Base-by-base conservation (phyloP, 2,329 filamentous ascomycete species). In the Sporothrix pseudoabietina region DNA sequence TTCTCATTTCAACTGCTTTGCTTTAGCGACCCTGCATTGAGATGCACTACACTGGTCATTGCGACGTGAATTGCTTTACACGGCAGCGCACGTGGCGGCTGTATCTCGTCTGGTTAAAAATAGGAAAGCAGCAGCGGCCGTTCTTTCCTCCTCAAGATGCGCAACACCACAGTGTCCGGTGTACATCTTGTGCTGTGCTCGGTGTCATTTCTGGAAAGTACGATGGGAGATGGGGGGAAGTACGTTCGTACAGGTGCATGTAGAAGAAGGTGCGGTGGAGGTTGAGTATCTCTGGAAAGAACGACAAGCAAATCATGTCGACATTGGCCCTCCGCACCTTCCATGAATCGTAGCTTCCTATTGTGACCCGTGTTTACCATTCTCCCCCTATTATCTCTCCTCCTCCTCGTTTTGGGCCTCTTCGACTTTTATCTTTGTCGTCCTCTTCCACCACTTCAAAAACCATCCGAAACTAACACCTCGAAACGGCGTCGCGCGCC, bases 1-100 rank as follows among this genome's bases (percentile, higher is more conserved):
- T 14, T 59, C 61, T 44, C 61, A 55, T 69, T 52, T 68, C 65
- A n/a, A 41, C 12, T 41, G 32, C 68, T 44, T 69, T 41, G 35
- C 68, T 47, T 70, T 57, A 59, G 66, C 66, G 66, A 69, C 19
- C 49, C 32, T 70, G 52, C 68, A 70, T 41, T 41, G 32, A 26
- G 19, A 14, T 30, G 59, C 39, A 41, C 59, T 26, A 39, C 32
- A 61, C 39, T 3, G 26, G 54, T 57, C 9, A 32, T 59, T 26
- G 26, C 47, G 5, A 26, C 26, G 63, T 65, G 47, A 8, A 47
- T 66, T 30, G 39, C n/a, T 47, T 68, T 52, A 5, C n/a, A 70
- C 32, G 10, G n/a, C 52, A 47, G 66, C 19, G 49, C 66, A 69
- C 49, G 66, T 69, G 66, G 66, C 47, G 30, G 32, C 47, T 54